phyloP scores from a whole-genome alignment of 805 yeast species.

The Cyberlindnera mycetangii region DNA sequence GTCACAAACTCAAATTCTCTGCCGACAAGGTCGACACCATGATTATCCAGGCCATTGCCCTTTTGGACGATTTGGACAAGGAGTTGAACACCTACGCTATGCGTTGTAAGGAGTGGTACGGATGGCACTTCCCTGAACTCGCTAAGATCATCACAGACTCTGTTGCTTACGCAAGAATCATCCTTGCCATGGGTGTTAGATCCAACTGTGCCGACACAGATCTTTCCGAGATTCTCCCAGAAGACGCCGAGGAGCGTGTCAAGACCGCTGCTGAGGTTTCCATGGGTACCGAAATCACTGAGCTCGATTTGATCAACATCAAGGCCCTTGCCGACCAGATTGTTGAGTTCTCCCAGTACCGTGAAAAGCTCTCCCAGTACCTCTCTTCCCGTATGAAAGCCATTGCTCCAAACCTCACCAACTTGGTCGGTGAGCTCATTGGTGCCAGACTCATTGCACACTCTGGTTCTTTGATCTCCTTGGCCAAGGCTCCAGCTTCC shows the following conservation, averaged over 20 bases:
- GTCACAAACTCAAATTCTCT: conserved; percentile 95
- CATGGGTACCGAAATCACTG: conserved; percentile 99
- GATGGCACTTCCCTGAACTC: conserved; percentile 99
- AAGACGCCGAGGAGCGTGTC: conserved; percentile 86
- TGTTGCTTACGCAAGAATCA: conserved; percentile 92
- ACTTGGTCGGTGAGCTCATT: conserved; percentile 94
- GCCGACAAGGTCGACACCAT: conserved; percentile 98
- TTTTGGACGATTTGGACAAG: conserved; percentile 94
- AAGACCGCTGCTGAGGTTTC: conserved; percentile 97
- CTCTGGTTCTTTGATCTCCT: conserved; percentile 89
- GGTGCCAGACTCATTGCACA: conserved; percentile 99
- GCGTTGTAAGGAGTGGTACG: conserved; percentile 99
- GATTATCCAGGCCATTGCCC: conserved; percentile 98
- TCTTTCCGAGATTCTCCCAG: conserved; percentile 86
- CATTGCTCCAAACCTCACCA: conserved; percentile 95
- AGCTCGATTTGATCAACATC: conserved; percentile 83
- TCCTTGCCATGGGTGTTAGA: conserved; percentile 91
- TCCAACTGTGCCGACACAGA: conserved; percentile 89
- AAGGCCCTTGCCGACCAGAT: conserved; percentile 92
- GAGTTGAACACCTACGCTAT: conserved; percentile 97
- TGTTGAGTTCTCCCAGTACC: conserved; percentile 91
- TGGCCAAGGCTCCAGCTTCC: conserved; percentile 98
- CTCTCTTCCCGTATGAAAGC: conserved; percentile 95
- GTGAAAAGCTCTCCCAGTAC: conserved; percentile 93
- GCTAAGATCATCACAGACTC: conserved; percentile 96